Evolutionary conservation across 2,329 filamentous ascomycete species (phyloP), one percentile per base, ranked within the genome.

Genomic region (Sclerotinia spermophila): DNA sequence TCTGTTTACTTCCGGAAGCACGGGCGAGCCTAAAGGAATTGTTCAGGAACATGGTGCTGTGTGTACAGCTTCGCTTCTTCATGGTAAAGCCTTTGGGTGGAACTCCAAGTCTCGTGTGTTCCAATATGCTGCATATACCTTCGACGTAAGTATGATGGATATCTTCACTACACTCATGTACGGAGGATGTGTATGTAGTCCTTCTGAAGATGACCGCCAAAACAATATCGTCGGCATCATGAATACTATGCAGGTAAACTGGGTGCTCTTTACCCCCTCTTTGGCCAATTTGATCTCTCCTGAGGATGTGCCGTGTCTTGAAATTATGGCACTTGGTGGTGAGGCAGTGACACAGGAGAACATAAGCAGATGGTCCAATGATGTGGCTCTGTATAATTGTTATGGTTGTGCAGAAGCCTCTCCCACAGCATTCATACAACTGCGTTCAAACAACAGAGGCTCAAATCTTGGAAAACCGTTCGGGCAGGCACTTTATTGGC

Each of bases 351-450:
- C 64, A 5, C 33, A 48, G 33, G 73, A 74, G 15, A 68, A 67
- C 71, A 74, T 82, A 66, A 74, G 75, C 8, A 78, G 75, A 21
- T 83, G 82, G 81, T 80, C 38, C 3, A 21, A 55, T 59, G 38
- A 27, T 4, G 70, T 69, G 17, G 45, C 30, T 7, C 51, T 71
- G 7, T 66, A 70, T 38, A 66, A 60, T n/a, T 67, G 62, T 27
- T 70, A 67, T 17, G 69, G 69, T 3, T 42, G 53, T 51, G 61
- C 62, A 17, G 62, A 70, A 60, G 48, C 38, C n/a, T 35, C 48
- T 6, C 30, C 51, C n/a, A 58, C 51, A 45, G 48, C 68, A 27
- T 24, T 35, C 35, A 51, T 17, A n/a, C 13, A 42, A 55, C 35
- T 67, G 56, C 61, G 71, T 5, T 51, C 68, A n/a, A 73, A 55